Evolutionary conservation across 2,329 filamentous ascomycete species (phyloP).

Genomic region (Colletotrichum ledebouriae): DNA sequence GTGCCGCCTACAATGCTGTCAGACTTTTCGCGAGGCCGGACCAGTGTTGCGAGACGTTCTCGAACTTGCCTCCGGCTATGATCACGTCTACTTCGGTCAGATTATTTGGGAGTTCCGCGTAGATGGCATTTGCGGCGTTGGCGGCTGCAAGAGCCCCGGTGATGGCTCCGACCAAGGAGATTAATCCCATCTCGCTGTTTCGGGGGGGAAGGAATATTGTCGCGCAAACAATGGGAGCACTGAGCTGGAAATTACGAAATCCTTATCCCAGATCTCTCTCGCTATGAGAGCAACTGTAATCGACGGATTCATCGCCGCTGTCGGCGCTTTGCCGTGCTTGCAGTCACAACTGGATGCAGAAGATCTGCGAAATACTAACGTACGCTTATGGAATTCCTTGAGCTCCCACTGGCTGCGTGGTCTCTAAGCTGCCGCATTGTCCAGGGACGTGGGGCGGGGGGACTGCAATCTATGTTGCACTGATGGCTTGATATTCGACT

Average conservation of each 20-base stretch:
- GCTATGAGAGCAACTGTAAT: too few relatives aligned
- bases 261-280: too few relatives aligned
- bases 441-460: background rate
- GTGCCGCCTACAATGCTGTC: slow-evolving; percentile 46
- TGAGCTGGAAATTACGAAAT: too few relatives aligned
- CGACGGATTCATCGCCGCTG: too few relatives aligned
- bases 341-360: too few relatives aligned
- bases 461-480: background rate
- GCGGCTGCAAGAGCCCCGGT: background rate
- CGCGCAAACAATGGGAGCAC: too few relatives aligned
- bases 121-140: background rate
- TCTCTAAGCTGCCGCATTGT: background rate
- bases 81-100: background rate
- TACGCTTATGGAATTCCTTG: background rate
- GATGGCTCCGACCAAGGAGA: background rate
- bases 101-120: background rate
- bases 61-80: background rate
- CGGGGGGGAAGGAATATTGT: too few relatives aligned
- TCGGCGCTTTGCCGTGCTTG: too few relatives aligned
- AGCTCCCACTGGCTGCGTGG: background rate
- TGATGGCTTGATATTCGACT: background rate
- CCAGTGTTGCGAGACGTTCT: background rate
- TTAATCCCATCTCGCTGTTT: background rate
- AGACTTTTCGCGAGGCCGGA: background rate
- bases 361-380: too few relatives aligned